Evolutionary conservation across 345 rosid genomes (phyloP).

Genomic region (Sisymbrium altissimum): DNA sequence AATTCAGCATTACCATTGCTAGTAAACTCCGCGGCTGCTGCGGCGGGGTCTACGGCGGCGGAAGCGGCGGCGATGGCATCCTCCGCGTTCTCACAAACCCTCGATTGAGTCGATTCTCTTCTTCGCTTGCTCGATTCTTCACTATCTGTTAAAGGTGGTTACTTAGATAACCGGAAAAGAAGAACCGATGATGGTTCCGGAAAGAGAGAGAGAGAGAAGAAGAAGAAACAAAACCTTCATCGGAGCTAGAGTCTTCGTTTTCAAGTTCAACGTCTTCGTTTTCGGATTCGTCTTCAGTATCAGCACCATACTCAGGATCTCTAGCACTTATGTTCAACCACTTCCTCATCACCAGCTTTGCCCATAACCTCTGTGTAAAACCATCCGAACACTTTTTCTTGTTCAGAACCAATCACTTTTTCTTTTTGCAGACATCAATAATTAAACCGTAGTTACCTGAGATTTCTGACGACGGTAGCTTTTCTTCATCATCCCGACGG

Average conservation of each 20-base stretch:
- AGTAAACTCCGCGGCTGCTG: conserved; percentile 28
- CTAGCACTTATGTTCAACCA: conserved; percentile 65
- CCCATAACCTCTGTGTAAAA: conserved; percentile 49
- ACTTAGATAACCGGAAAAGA: conserved; percentile 11
- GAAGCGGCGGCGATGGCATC: conserved; percentile 35
- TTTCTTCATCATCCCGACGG: conserved; percentile 23
- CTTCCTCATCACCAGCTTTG: conserved; percentile 69
- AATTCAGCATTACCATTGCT: conserved; percentile 31
- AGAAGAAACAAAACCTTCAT: conserved; percentile 41
- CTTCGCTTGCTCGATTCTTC: neutral
- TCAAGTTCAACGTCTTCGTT: conserved; percentile 38
- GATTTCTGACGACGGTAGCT: conserved; percentile 33
- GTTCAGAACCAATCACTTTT: neutral
- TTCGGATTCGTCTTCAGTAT: conserved; percentile 50
- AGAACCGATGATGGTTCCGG: conserved; percentile 7
- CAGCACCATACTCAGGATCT: conserved; percentile 81
- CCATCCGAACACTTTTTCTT: neutral
- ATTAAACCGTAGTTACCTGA: conserved; percentile 3
- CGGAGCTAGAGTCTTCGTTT: conserved; percentile 43
- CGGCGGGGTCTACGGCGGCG: conserved; percentile 22
- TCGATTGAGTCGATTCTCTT: conserved; percentile 22
- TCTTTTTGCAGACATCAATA: neutral
- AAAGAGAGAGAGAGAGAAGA: neutral
- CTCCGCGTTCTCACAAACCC: conserved; percentile 26
- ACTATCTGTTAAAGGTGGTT: conserved; percentile 5